Evolutionary conservation across 164 flowering plant genomes (phyloP).

Genomic region (Macadamia integrifolia): DNA sequence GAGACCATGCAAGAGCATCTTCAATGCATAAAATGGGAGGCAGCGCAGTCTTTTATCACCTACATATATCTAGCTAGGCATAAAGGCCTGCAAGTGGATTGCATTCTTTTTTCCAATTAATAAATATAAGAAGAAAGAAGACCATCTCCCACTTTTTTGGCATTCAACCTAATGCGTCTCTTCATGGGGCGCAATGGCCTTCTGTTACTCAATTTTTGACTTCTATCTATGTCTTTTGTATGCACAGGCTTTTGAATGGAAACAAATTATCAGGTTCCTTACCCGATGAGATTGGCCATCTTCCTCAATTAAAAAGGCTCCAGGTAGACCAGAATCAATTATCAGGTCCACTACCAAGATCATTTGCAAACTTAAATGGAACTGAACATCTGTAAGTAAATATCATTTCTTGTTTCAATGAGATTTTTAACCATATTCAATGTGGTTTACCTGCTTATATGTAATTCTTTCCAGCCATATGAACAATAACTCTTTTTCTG

Average conservation of each 20-base stretch:
- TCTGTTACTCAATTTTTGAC: neutral
- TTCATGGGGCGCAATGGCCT: no score
- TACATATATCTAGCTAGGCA: no score
- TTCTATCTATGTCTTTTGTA: constrained; percentile 8
- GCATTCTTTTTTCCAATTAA: no score
- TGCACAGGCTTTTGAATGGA: constrained; percentile 80
- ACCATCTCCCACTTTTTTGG: no score
- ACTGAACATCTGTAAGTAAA: constrained; percentile 67
- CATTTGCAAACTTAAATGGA: constrained; percentile 56
- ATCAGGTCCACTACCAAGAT: constrained; percentile 71
- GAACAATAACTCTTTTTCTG: constrained; percentile 83
- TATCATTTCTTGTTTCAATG: constrained; percentile 3
- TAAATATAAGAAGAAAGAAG: no score
- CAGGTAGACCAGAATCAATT: constrained; percentile 68
- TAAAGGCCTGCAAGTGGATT: no score
- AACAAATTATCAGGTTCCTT: constrained; percentile 61
- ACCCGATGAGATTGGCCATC: constrained; percentile 79
- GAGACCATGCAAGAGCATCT: no score
- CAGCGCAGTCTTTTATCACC: no score
- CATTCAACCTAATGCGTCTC: no score
- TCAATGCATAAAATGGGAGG: no score
- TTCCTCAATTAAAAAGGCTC: constrained; percentile 48
- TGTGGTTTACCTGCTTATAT: neutral
- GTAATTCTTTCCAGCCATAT: constrained; percentile 54
- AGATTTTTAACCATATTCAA: neutral